Evolutionary conservation across 2,329 filamentous ascomycete species (phyloP), one percentile per base, ranked within the genome.

Genomic region (Aspergillus novoparasiticus): DNA sequence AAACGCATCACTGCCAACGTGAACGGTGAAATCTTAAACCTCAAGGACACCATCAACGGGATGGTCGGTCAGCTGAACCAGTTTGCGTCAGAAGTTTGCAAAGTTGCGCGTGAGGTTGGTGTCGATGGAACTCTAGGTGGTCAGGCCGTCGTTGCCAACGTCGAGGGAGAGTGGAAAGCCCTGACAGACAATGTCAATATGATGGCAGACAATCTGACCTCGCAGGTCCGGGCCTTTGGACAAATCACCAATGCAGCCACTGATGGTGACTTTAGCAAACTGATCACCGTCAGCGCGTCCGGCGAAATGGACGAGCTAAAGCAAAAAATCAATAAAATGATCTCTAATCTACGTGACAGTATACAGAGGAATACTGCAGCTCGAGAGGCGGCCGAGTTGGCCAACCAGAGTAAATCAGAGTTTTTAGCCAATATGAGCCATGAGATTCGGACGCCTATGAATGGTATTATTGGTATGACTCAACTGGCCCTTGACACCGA

Each of bases 251-350:
- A 97, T 77, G 89, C 95, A 43, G 94, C 94, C 34, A 97, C 94
- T 63, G 94, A 97, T 75, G 94, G 95, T 67, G 94, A 99, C 78
- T 98, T 98, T 78, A 96, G 93, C 32, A 96, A 97, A 76, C 88
- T 96, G 62, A 94, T 99, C 76, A 96, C 95, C 55, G 94, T 99
- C 23, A 94, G 97, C 78, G 95, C 94, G 21, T 97, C 94, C 12
- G 94, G 94, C 67, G 95, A 99, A 79, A 98, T 99, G 95, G 95
- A 98, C 79, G 94, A 98, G 78, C 85, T 99, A 71, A 99, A 99
- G 81, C 89, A 94, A 72, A 98, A 98, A 84, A 98, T 99, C 85
- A 99, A 98, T 77, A 92, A 96, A 82, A 99, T 99, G 94, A 94
- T 98, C 58, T 95, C 92, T 75, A 97, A 96, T 75, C 82, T 99